A percentile compares a stretch with the other conserved stretches of the same genome.
These are phyloP conservation scores for Clarireedia monteithiana DNA, from an alignment of 2,329 filamentous ascomycete genomes.

Conservation along the genomic window DNA sequence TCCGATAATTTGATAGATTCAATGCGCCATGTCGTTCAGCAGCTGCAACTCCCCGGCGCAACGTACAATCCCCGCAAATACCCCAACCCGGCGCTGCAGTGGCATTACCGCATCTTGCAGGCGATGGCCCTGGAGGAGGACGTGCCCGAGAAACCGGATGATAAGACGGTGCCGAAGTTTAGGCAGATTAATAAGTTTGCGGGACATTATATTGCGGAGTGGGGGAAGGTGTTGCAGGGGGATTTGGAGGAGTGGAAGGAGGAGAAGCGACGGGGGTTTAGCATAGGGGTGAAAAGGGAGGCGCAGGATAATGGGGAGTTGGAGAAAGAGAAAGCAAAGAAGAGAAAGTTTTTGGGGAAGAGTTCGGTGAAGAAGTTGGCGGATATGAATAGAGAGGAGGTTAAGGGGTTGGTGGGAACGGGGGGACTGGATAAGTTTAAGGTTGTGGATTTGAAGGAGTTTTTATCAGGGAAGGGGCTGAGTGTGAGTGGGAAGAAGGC, in stretches of 20 bases:
- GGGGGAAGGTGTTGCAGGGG: conserved; percentile 60
- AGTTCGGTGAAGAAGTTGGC: neutral
- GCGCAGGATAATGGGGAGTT: neutral
- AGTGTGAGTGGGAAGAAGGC: neutral
- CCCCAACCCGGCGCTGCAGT: conserved; percentile 87
- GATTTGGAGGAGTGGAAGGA: conserved; percentile 20
- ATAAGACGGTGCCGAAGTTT: conserved; percentile 78
- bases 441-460: conserved; percentile 7
- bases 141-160: conserved; percentile 59
- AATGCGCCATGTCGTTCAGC: conserved; percentile 77
- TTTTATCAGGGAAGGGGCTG: neutral
- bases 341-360: neutral
- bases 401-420: neutral
- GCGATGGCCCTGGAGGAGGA: conserved; percentile 88
- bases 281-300: neutral
- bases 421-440: conserved; percentile 7
- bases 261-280: no score
- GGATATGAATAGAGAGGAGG: conserved; percentile 3
- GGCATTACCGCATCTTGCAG: conserved; percentile 94
- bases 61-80: conserved; percentile 81
- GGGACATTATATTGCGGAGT: conserved; percentile 69
- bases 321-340: neutral
- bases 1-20: conserved; percentile 68
- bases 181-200: conserved; percentile 78
- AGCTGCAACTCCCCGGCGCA: conserved; percentile 69